Base-by-base conservation (phyloP, 1,284 basidiomycete species). In the Marasmius tenuissimus region DNA sequence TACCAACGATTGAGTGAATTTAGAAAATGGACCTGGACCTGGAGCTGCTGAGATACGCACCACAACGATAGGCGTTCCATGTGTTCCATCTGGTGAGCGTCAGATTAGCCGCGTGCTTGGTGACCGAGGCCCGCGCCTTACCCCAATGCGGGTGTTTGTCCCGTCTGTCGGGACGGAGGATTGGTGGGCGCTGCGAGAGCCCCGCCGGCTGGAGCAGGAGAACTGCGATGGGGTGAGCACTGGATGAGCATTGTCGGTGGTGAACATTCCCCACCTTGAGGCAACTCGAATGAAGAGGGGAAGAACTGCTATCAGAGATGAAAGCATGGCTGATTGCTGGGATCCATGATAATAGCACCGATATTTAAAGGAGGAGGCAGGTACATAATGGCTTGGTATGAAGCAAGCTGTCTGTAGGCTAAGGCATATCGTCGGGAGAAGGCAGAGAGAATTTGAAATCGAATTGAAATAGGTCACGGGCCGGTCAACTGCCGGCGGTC, bases 31-130 rank as follows among this genome's bases (percentile, higher is more conserved):
- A 27, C 27, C 27, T 27, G 27, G 27, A 27, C 27, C 27, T 4
- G 27, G 37, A 12, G 57, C 16, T 22, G 27, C 27, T 16, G 18
- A 6, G 22, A 37, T 12, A 62, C 76, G 22, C 66, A 83, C 81
- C 69, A 60, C 83, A 77, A 34, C 73, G 71, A 66, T 83, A 84
- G 2, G 82, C 83, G 62, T 85, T 85, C 82, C 82, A 84, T 10
- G 76, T 72, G 63, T 85, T 85, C 83, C 83, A 85, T 38, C 82
- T 14, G 5, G 38, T 49, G 18, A 12, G 45, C 14, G 14, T 20
- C 38, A 45, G 27, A 27, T 27, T 4, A 42, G 49, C 12, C 9
- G 1, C 16, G 10, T 34, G 11, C 16, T 6, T 34, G 16, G 35
- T 16, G 14, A 45, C 37, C 20, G 35, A 12, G 12, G 14, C 11